A percentile compares a stretch with the other conserved stretches of the same genome.
Evolutionary conservation across 176 grass and related monocot genomes (phyloP).

Genomic region (Oryza glaberrima): DNA sequence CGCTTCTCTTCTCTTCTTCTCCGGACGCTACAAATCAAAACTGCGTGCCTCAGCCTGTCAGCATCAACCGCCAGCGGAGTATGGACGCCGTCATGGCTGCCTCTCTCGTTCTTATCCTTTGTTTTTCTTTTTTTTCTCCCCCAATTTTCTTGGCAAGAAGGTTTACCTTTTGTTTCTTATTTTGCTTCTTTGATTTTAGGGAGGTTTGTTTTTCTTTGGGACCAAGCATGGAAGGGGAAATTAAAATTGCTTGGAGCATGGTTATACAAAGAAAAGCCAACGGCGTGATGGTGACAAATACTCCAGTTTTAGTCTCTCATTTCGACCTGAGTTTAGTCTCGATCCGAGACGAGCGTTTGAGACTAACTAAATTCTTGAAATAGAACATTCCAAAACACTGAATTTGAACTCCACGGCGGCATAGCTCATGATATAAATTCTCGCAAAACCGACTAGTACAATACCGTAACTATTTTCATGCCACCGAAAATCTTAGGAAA

Average conservation of each 20-base stretch:
- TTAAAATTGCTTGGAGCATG: background rate
- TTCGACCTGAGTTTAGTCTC: background rate
- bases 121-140: background rate
- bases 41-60: background rate
- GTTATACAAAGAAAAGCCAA: background rate
- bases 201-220: background rate
- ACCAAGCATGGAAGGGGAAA: background rate
- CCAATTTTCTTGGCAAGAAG: background rate
- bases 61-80: background rate
- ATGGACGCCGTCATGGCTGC: background rate
- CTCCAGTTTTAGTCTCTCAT: background rate
- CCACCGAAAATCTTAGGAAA: too few relatives aligned
- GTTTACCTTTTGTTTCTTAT: background rate
- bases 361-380: background rate
- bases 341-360: rapidly evolving
- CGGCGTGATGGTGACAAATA: background rate
- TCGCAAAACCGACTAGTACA: background rate
- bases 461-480: background rate
- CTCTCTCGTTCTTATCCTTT: background rate
- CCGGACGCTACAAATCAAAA: background rate
- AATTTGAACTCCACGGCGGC: background rate
- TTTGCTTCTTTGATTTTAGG: background rate
- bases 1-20: background rate
- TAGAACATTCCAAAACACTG: background rate
- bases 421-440: too few relatives aligned